Evolutionary conservation across 1,284 basidiomycete species (phyloP).

Genomic region (Boletus mariae): DNA sequence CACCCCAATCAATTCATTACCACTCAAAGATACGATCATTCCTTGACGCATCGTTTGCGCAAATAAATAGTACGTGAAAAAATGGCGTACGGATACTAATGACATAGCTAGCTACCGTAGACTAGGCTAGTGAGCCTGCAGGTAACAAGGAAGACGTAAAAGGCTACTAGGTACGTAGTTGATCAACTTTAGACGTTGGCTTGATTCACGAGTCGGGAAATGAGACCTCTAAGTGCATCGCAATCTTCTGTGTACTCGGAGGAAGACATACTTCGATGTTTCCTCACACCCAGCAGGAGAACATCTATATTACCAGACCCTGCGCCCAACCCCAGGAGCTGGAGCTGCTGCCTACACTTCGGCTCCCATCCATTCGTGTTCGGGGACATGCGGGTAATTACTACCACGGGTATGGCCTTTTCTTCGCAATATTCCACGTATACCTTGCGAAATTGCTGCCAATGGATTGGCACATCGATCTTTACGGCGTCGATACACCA

Average conservation of each 20-base stretch:
- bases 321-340: slow-evolving; percentile 5
- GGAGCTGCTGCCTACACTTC: slow-evolving; percentile 17
- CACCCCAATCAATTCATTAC: not conserved
- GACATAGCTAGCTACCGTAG: slow-evolving; percentile 1
- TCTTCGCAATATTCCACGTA: slow-evolving; percentile 27
- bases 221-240: slow-evolving; percentile 13
- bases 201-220: slow-evolving; percentile 6
- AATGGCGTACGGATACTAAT: not conserved
- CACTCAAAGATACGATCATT: not conserved
- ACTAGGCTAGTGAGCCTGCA: not conserved
- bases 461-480: slow-evolving; percentile 15
- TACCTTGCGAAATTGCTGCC: slow-evolving; percentile 23
- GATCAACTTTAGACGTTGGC: not conserved
- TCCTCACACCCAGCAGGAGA: slow-evolving; percentile 15
- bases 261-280: slow-evolving; percentile 3
- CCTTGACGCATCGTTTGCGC: not conserved
- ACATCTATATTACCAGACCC: not conserved
- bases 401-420: slow-evolving; percentile 21
- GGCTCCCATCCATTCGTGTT: slow-evolving; percentile 14
- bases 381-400: slow-evolving; percentile 17
- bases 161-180: not conserved
- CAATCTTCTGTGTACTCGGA: slow-evolving; percentile 18
- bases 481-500: slow-evolving; percentile 29
- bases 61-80: not conserved
- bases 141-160: not conserved